Evolutionary conservation across 441 rosid genomes (phyloP).

Genomic region (Metrosideros polymorpha): DNA sequence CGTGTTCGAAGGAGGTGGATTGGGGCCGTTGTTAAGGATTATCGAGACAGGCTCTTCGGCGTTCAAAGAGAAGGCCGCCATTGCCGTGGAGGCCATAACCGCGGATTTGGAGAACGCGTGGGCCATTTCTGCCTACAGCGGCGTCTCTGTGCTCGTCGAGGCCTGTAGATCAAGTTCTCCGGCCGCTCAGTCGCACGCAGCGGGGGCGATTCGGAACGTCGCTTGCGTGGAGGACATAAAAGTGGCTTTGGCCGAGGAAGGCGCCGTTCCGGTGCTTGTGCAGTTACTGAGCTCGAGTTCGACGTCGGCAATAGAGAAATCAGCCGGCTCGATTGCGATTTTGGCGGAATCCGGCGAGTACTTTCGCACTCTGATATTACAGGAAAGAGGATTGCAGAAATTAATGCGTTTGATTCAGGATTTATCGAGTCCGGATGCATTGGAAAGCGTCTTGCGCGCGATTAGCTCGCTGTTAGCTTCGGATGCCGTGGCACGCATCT

Average conservation of each 20-base stretch:
- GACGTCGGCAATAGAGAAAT: constrained; percentile 32
- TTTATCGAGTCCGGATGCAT: constrained; percentile 28
- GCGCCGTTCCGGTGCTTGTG: constrained; percentile 48
- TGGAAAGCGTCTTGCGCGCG: constrained; percentile 40
- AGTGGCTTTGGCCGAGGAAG: constrained; percentile 58
- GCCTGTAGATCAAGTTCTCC: constrained; percentile 55
- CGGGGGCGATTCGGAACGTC: constrained; percentile 56
- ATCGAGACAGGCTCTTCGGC: constrained; percentile 54
- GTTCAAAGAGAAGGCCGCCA: constrained; percentile 47
- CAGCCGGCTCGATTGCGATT: constrained; percentile 36
- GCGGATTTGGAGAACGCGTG: constrained; percentile 58
- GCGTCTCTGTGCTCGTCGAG: constrained; percentile 44
- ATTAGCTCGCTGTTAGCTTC: constrained; percentile 30
- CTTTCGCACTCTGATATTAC: constrained; percentile 38
- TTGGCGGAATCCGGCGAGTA: constrained; percentile 57
- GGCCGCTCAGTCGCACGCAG: constrained; percentile 35
- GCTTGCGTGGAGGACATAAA: constrained; percentile 48
- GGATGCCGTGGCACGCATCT: constrained; percentile 21
- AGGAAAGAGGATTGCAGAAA: constrained; percentile 51
- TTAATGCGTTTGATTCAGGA: constrained; percentile 37
- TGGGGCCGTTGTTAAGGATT: constrained; percentile 57
- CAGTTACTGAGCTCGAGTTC: constrained; percentile 32
- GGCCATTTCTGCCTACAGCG: constrained; percentile 67
- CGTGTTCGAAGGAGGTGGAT: constrained; percentile 60
- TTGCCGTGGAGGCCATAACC: constrained; percentile 66